Percentiles rank a stretch among this genome's conserved stretches.
phyloP scores from a whole-genome alignment of 1,139 yeast genomes.

The Nematodospora anomalae region DNA sequence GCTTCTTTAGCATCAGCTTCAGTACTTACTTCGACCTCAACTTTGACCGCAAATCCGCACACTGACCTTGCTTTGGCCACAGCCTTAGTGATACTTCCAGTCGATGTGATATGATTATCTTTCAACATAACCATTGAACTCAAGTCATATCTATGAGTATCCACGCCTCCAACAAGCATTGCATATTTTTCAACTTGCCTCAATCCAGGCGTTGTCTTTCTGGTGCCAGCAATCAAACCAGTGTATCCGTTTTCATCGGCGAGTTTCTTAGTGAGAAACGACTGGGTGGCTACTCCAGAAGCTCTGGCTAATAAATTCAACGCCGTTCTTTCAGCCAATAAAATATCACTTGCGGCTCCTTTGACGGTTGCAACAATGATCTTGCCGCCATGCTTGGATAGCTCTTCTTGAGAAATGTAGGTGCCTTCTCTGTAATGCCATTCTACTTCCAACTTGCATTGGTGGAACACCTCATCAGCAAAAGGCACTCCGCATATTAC shows the following conservation, averaged over 20 bases:
- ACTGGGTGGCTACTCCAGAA: constrained; percentile 88
- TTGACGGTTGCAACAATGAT: constrained; percentile 72
- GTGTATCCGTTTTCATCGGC: constrained; percentile 74
- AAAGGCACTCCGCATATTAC: constrained; percentile 88
- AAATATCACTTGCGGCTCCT: constrained; percentile 77
- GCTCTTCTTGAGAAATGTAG: constrained; percentile 44
- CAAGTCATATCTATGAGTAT: constrained; percentile 87
- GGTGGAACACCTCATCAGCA: constrained; percentile 80
- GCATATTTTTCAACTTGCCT: constrained; percentile 87
- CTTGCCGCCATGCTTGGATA: constrained; percentile 49
- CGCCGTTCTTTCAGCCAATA: constrained; percentile 85
- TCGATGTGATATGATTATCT: constrained; percentile 90
- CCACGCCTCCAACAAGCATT: constrained; percentile 94
- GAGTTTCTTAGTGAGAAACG: constrained; percentile 53
- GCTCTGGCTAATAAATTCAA: constrained; percentile 79
- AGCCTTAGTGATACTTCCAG: constrained; percentile 88
- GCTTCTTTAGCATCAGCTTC: constrained; percentile 90
- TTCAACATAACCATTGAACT: constrained; percentile 96
- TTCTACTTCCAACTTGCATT: constrained; percentile 66
- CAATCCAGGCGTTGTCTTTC: constrained; percentile 96
- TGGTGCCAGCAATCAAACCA: constrained; percentile 93
- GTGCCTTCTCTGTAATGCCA: constrained; percentile 78
- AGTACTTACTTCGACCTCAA: constrained; percentile 87
- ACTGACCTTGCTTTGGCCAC: constrained; percentile 73
- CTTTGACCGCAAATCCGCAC: constrained; percentile 86